Percentiles rank a stretch among this genome's conserved stretches.
phyloP scores from a whole-genome alignment of 768 basidiomycete genomes.

The Lactarius akahatsu region DNA sequence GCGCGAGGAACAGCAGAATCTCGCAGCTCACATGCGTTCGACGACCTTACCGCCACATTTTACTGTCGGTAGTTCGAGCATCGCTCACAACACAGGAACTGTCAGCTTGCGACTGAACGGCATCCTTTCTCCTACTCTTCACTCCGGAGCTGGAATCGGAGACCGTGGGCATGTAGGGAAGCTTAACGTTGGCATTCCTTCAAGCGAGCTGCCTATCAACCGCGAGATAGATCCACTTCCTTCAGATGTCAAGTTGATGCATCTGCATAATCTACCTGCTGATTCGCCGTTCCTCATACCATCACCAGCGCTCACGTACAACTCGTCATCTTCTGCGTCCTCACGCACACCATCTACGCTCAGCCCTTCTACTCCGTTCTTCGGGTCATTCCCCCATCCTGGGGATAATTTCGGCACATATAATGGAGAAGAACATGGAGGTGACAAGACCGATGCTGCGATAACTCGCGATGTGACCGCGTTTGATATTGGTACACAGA shows the following conservation, averaged over 20 bases:
- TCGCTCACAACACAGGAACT: constrained; percentile 9
- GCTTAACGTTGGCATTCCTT: constrained; percentile 11
- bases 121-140: constrained; percentile 28
- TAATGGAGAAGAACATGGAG: constrained; percentile 24
- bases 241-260: constrained; percentile 18
- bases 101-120: constrained; percentile 24
- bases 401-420: constrained; percentile 36
- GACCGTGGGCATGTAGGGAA: constrained; percentile 16
- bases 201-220: constrained; percentile 17
- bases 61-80: constrained; percentile 19
- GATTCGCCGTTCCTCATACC: constrained; percentile 52
- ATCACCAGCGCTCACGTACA: constrained; percentile 66
- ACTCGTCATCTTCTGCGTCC: constrained; percentile 37
- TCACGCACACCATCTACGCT: constrained; percentile 61
- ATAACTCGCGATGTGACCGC: constrained; percentile 23
- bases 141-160: constrained; percentile 15
- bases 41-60: constrained; percentile 30
- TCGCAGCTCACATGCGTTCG: constrained; percentile 28
- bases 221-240: constrained; percentile 15
- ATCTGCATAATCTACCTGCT: constrained; percentile 17
- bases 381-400: constrained; percentile 50
- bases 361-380: constrained; percentile 72
- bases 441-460: constrained; percentile 19
- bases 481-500: constrained; percentile 22
- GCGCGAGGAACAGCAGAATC: constrained; percentile 26